Evolutionary conservation across 345 rosid genomes (phyloP), one percentile per base, ranked within the genome.

Genomic region (Gossypium thurberi): DNA sequence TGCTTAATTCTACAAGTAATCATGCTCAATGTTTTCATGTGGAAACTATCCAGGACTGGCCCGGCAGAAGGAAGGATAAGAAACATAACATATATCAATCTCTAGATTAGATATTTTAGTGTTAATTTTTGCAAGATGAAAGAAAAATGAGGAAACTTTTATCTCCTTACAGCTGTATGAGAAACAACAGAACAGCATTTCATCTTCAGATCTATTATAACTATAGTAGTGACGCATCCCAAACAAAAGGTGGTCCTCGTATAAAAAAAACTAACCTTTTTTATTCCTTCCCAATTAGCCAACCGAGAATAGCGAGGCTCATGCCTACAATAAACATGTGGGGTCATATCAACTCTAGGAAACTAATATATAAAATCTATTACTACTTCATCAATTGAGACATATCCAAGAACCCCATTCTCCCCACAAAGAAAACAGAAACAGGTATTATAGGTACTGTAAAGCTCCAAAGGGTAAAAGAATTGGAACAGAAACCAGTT

Each of bases 221-320:
- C 56, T 26, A 48, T 53, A 25, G 21, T 67, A 67, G n/a, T 67
- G 43, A 37, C 10, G 48, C 15, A 50, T 68, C 71, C 57, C 57
- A 47, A 65, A 48, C 55, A 64, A 10, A 59, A 46, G 52, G 42
- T n/a, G 62, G 37, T 71, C 59, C 66, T 21, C 28, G 3, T 21
- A 20, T 50, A 12, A 18, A 65, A 72, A 70, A 72, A 64, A 67
- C 83, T 42, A 72, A 94, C 98, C 96, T 78, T 91, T 80, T 76
- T 84, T 28, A 94, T 94, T 84, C 97, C 97, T 79, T 94, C 97
- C 97, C 97, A 94, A 69, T 94, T 88, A 64, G 97, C 96, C 77
- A 94, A 96, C 70, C 91, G 87, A 76, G 96, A 66, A 81, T 86
- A 91, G 23, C n/a, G 93, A 78, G 96, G 91, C 79, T 94, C 88